phyloP scores from a whole-genome alignment of 2,329 filamentous ascomycete species.

The Paecilomyces formosus region DNA sequence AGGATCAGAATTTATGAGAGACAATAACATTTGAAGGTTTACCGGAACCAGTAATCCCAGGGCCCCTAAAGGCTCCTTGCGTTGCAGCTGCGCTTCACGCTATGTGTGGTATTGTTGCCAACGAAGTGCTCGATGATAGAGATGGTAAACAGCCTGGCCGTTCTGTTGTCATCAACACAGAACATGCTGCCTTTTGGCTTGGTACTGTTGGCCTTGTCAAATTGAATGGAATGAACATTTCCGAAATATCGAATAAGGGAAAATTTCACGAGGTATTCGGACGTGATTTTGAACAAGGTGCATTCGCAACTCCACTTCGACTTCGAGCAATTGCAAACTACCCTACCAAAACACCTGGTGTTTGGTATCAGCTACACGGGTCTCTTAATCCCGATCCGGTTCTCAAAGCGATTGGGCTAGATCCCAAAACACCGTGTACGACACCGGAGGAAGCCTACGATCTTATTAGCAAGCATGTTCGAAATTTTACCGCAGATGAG shows the following conservation, averaged over 20 bases:
- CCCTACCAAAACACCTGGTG: not conserved
- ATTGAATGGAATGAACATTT: not conserved
- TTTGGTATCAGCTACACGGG: not conserved
- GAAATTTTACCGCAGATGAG: not conserved
- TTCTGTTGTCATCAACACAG: not conserved
- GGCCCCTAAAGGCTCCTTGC: not conserved
- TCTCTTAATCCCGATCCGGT: not conserved
- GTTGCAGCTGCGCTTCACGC: not conserved
- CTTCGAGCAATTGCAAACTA: not conserved
- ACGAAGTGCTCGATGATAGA: not conserved
- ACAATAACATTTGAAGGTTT: not conserved
- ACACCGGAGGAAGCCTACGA: not conserved
- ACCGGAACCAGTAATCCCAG: not conserved
- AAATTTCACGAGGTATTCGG: not conserved
- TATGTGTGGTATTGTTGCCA: not conserved
- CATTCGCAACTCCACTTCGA: not conserved
- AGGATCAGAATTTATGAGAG: not conserved
- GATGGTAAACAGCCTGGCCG: not conserved
- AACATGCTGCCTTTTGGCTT: not conserved
- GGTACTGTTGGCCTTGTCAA: not conserved
- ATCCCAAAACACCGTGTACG: not conserved
- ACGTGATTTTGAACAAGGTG: not conserved
- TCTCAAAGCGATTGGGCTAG: not conserved
- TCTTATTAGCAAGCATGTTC: not conserved
- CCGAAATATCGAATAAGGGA: not conserved